A percentile compares a stretch with the other conserved stretches of the same genome.
phyloP scores from a whole-genome alignment of 129 eudicot genomes.

The Escallonia herrerae region DNA sequence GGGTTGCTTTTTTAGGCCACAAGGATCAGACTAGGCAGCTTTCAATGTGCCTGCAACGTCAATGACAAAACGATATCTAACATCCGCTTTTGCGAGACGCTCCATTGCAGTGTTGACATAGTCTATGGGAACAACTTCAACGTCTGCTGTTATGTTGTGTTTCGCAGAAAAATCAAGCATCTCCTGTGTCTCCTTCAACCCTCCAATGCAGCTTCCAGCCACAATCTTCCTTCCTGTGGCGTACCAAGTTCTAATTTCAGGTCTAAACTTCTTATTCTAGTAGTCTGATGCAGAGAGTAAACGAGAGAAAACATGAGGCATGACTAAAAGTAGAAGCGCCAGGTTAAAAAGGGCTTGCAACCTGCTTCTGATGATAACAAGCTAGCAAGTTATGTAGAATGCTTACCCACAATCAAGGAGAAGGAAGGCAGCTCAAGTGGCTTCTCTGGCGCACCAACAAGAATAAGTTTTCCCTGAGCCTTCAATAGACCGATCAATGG shows the following conservation, averaged over 20 bases:
- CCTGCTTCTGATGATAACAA: conserved; percentile 29
- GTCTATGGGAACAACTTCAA: conserved; percentile 42
- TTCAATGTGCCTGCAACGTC: conserved; percentile 33
- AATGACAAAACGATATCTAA: conserved; percentile 51
- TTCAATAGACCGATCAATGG: conserved; percentile 4
- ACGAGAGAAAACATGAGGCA: no score
- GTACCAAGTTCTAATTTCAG: not conserved
- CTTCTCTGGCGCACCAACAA: conserved; percentile 9
- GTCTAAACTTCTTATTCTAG: no score
- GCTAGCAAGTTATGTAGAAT: no score
- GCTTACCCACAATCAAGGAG: conserved; percentile 13
- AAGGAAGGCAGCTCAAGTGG: conserved; percentile 6
- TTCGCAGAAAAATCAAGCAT: conserved; percentile 63
- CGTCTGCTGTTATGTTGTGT: conserved; percentile 38
- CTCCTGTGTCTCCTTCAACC: conserved; percentile 60
- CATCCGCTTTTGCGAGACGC: conserved; percentile 45
- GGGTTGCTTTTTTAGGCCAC: no score
- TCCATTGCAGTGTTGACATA: conserved; percentile 62
- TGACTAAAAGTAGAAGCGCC: conserved; percentile 20
- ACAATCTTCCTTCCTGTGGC: conserved; percentile 9
- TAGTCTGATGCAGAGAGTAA: no score
- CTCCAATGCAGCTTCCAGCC: conserved; percentile 37
- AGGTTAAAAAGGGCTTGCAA: conserved; percentile 38
- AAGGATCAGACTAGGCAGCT: not conserved
- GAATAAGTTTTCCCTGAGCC: conserved; percentile 11